phyloP scores from a whole-genome alignment of 768 basidiomycete genomes.

The Dendrothele bispora region DNA sequence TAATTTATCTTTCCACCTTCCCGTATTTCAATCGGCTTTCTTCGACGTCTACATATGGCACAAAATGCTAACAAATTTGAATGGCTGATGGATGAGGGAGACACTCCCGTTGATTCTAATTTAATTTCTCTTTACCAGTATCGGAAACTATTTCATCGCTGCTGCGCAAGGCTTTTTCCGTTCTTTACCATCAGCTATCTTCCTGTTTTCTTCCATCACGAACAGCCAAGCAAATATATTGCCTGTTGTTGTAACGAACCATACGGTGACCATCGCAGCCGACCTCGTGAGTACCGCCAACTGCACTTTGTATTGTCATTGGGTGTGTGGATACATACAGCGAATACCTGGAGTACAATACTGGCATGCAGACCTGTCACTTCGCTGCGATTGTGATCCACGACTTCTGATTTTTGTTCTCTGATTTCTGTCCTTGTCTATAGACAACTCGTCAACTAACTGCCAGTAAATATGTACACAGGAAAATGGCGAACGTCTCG shows the following conservation, averaged over 20 bases:
- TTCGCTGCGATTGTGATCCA: neutral
- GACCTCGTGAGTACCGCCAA: slow-evolving; percentile 57
- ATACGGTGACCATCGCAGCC: slow-evolving; percentile 93
- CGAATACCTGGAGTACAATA: no score
- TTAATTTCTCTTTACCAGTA: slow-evolving; percentile 35
- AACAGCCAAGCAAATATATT: slow-evolving; percentile 85
- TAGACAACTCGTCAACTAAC: no score
- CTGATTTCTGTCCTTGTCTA: no score
- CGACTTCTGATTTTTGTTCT: slow-evolving; percentile 3
- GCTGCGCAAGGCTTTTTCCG: slow-evolving; percentile 90
- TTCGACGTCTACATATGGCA: no score
- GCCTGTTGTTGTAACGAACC: slow-evolving; percentile 91
- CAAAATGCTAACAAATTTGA: no score
- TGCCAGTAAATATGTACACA: slow-evolving; percentile 20
- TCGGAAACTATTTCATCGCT: slow-evolving; percentile 90
- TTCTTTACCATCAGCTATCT: slow-evolving; percentile 90
- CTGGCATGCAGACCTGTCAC: no score
- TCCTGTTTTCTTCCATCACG: slow-evolving; percentile 90
- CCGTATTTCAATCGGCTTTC: no score
- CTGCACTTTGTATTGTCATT: slow-evolving; percentile 2
- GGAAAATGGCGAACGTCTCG: slow-evolving; percentile 75
- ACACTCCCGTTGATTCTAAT: neutral
- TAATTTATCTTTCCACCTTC: no score
- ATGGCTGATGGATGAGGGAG: slow-evolving; percentile 25
- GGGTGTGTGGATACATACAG: no score